These are phyloP conservation scores for Fragaria ananassa DNA, from an alignment of 306 rosid genomes.

Conservation along the genomic window DNA sequence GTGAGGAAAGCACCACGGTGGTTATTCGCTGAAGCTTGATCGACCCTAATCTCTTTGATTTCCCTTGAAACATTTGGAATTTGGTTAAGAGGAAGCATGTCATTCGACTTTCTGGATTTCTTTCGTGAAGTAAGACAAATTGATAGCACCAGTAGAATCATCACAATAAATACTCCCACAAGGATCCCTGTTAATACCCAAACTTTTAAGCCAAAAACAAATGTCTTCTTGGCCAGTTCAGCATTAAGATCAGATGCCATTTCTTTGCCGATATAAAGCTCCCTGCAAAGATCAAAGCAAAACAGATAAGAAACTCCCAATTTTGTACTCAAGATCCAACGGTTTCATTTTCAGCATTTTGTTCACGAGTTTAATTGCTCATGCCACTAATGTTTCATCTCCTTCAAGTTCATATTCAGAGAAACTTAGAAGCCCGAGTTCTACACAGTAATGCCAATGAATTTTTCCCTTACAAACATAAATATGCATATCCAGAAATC, in stretches of 20 bases:
- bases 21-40: constrained; percentile 63
- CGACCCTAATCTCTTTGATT: constrained; percentile 81
- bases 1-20: constrained; percentile 41
- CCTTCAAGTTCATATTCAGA: constrained; percentile 6
- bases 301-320: constrained; percentile 22
- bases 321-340: neutral
- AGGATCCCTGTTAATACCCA: constrained; percentile 76
- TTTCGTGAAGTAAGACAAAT: constrained; percentile 71
- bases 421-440: neutral
- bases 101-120: constrained; percentile 63
- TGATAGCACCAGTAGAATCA: constrained; percentile 67
- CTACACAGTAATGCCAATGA: constrained; percentile 3
- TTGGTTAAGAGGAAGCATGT: constrained; percentile 55
- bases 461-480: neutral
- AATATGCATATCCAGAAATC: neutral
- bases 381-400: neutral
- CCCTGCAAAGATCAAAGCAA: constrained; percentile 34
- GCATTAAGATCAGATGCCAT: constrained; percentile 75
- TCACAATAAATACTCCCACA: constrained; percentile 63
- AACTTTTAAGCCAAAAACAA: constrained; percentile 66
- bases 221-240: constrained; percentile 63
- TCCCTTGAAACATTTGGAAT: constrained; percentile 66
- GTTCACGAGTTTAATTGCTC: neutral
- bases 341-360: neutral
- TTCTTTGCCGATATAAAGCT: constrained; percentile 22